Percentiles rank a stretch among this genome's conserved stretches.
Conservation (phyloP, 1,284 basidiomycete genomes). For the Uromyces viciae-fabae region DNA sequence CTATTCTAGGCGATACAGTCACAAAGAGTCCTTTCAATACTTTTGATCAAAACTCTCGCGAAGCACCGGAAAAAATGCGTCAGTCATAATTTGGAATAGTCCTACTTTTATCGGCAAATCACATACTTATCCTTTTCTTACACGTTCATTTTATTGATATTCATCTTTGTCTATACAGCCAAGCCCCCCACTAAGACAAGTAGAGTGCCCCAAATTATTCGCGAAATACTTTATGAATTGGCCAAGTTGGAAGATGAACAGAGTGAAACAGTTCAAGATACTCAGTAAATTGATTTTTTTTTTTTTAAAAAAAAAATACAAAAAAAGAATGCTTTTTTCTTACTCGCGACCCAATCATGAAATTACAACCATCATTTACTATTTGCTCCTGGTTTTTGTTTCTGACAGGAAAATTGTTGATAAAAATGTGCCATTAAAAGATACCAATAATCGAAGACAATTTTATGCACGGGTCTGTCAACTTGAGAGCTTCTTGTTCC, state of each 20-base stretch:
- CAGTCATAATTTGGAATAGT: too few species aligned
- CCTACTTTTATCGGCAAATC: too few species aligned
- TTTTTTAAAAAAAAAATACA: too few species aligned
- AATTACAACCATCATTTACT: background rate
- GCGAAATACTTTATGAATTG: conserved; percentile 39
- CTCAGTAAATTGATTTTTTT: conserved; percentile 34
- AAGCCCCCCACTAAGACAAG: conserved; percentile 24
- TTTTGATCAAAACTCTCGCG: background rate
- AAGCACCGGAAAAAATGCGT: conserved; percentile 13
- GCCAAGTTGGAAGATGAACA: conserved; percentile 34
- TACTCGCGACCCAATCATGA: background rate
- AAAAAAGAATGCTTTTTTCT: background rate
- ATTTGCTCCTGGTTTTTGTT: background rate
- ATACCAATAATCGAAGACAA: conserved; percentile 35
- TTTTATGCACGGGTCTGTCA: conserved; percentile 40
- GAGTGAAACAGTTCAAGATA: conserved; percentile 34
- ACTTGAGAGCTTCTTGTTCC: background rate
- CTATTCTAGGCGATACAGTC: conserved; percentile 26
- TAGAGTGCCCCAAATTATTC: conserved; percentile 15
- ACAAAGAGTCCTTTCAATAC: background rate
- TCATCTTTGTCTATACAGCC: conserved; percentile 7
- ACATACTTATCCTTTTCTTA: background rate
- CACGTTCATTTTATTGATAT: background rate
- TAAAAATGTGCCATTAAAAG: conserved; percentile 36
- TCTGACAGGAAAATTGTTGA: conserved; percentile 28